Evolutionary conservation across 1,139 yeast genomes (phyloP), one percentile per base, ranked within the genome.

Genomic region (Kluyveromyces sp.): DNA sequence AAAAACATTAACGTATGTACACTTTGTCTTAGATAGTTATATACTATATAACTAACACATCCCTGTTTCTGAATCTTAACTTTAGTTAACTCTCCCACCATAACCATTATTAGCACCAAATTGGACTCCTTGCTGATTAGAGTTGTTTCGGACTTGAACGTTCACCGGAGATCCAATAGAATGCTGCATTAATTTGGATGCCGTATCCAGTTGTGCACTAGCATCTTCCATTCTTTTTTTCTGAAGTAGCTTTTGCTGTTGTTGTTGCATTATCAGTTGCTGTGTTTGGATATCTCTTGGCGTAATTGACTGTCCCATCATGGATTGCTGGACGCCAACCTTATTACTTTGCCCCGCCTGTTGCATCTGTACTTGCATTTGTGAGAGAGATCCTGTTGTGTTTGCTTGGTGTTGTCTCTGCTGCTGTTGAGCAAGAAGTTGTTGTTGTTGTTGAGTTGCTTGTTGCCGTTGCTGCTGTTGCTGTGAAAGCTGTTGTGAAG

Each of bases 391-490:
- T 4, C 47, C 43, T 25, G 46, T 45, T 7, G 41, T 25, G 30
- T 29, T 37, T 15, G 30, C 4, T 36, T 40, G 75, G 53, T 72
- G 78, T 50, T 69, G 45, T 60, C 49, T 49, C 38, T 42, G 46
- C 42, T 48, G 49, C 42, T 46, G 48, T 26, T 45, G 55, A 34
- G 50, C 53, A 39, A 58, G 66, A 44, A 66, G 69, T 45, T 66
- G 70, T 49, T 67, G 73, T 50, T 71, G 75, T 53, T 72, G 78
- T 50, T 69, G 62, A 15, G 21, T 15, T 54, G 71, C 72, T 59
- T 70, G 58, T 45, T 61, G 52, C n/a, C 43, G 50, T 39, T 48
- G 52, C 30, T 37, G 42, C 5, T 43, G 48, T 27, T 52, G 62
- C 31, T 54, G 58, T 42, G 58, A 61, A 29, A 52, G 55, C 36